Conservation (phyloP, 345 rosid genomes). For the Schrenkiella parvula region DNA sequence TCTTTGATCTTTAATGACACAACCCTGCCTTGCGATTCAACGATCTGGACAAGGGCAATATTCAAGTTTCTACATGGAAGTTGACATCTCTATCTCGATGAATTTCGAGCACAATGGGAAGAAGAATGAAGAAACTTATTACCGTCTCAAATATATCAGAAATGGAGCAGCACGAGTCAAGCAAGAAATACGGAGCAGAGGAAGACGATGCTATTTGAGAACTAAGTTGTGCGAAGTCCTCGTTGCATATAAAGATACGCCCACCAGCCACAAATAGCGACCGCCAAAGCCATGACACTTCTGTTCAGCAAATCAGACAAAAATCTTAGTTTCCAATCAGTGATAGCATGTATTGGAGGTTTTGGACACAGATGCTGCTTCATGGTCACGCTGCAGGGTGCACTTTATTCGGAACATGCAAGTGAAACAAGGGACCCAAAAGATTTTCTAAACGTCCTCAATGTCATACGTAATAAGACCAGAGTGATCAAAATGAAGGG, state of each 20-base stretch:
- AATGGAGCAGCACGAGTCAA: constrained; percentile 57
- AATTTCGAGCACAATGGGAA: neutral
- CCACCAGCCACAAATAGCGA: constrained; percentile 65
- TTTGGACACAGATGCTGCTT: neutral
- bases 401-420: neutral
- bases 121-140: constrained; percentile 20
- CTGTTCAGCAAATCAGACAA: constrained; percentile 35
- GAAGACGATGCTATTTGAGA: constrained; percentile 34
- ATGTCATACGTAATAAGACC: neutral
- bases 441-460: neutral
- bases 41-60: constrained; percentile 16
- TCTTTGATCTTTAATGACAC: constrained; percentile 25
- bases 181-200: constrained; percentile 53
- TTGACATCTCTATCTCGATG: neutral
- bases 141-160: constrained; percentile 62
- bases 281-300: constrained; percentile 56
- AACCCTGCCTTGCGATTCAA: constrained; percentile 3
- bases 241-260: constrained; percentile 59
- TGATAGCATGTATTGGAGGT: constrained; percentile 12
- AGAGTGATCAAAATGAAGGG: neutral
- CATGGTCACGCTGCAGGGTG: neutral
- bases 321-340: neutral
- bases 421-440: neutral
- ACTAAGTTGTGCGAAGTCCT: constrained; percentile 58
- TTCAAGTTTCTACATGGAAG: neutral